Base-by-base conservation (phyloP, 2,329 filamentous ascomycete species). In the Fusarium sp. region DNA sequence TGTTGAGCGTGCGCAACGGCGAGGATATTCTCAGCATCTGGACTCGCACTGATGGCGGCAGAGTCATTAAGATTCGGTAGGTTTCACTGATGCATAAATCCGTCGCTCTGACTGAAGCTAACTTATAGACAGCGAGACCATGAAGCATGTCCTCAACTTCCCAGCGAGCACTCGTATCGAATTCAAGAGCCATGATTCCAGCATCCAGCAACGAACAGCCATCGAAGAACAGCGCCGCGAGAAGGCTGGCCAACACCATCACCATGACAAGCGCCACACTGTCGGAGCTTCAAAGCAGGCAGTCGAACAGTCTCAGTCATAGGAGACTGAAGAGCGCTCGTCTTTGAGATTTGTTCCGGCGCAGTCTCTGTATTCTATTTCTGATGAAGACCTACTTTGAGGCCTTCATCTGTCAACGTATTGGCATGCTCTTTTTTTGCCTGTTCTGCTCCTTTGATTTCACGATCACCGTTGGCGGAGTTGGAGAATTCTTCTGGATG, bases 11-110 rank as follows among this genome's bases (percentile, higher is more conserved):
- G 67, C 88, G 96, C 66, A 97, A 94, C 75, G 95, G 94, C 41
- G 96, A 99, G 81, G 96, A 99, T 77, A 96, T 98, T 65, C 86
- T 99, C 79, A 97, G 94, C 81, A 94, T 99, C 76, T 99, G 96
- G 96, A 97, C 94, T 55, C 92, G 94, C 79, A 96, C 93, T 74
- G 93, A 97, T 75, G 95, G 94, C 42, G 93, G 94, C 66, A 90
- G 93, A 74, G 96, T 97, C 79, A 91, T 98, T 73, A 97, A 97
- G 84, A 97, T 99, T 75, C 90, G 95, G 91, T 97, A 87, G 72
- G 89, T 80, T 39, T 39, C 21, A 27, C 25, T n/a, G n/a, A n/a
- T 37, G 14, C 29, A 10, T 25, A 10, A 41, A 18, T 15, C n/a
- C 13, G 18, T 35, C 56, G 21, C 21, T 36, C 15, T 39, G 27